Evolutionary conservation across 169 alveolate genomes (phyloP).

Genomic region (Plasmodium berghei): DNA sequence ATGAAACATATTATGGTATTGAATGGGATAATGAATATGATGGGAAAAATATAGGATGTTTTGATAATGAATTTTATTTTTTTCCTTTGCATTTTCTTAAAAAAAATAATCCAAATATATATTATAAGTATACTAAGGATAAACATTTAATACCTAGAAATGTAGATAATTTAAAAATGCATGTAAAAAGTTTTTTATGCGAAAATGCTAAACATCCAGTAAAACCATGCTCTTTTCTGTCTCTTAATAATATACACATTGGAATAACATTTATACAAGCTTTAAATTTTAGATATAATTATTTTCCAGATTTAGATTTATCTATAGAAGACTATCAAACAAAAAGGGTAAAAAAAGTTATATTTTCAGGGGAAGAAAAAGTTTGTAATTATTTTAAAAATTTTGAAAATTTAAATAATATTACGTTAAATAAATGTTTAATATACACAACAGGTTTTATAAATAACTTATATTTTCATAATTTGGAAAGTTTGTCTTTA

Average conservation of each 20-base stretch:
- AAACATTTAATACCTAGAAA: not conserved
- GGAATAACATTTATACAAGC: constrained; percentile 72
- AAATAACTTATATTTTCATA: constrained; percentile 17
- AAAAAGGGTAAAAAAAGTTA: constrained; percentile 43
- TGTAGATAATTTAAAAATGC: not conserved
- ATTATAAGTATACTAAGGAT: not conserved
- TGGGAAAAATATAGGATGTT: constrained; percentile 58
- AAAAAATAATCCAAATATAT: constrained; percentile 20
- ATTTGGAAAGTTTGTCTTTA: constrained; percentile 46
- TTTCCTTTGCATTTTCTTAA: constrained; percentile 17
- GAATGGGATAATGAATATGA: constrained; percentile 54
- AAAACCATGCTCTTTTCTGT: constrained; percentile 54
- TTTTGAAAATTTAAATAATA: constrained; percentile 22
- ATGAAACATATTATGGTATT: constrained; percentile 40
- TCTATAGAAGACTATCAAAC: constrained; percentile 67
- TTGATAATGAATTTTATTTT: constrained; percentile 29
- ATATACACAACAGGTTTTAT: constrained; percentile 28
- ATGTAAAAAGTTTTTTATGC: not conserved
- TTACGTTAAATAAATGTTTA: constrained; percentile 60
- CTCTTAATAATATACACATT: constrained; percentile 59
- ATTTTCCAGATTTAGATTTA: constrained; percentile 54
- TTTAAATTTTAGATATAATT: constrained; percentile 38
- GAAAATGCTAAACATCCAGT: not conserved
- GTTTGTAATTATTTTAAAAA: constrained; percentile 47
- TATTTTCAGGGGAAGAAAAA: constrained; percentile 55